Base-by-base conservation (phyloP, 345 rosid species). In the Pugionium dolabratum region DNA sequence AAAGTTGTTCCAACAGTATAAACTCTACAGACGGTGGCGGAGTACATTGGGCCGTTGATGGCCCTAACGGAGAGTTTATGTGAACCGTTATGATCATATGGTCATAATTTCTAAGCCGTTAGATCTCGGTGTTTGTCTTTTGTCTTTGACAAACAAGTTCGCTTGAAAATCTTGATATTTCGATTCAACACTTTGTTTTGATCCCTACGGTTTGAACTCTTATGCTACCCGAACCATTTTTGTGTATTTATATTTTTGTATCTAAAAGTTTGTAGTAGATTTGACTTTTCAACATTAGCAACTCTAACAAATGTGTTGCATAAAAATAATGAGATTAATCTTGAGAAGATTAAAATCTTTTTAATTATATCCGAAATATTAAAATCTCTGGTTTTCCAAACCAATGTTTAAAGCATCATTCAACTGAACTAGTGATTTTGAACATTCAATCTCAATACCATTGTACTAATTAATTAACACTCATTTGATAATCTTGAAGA, bases 71-170 rank as follows among this genome's bases (percentile, higher is more conserved):
- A 18, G 18, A 18, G 18, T 18, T 18, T 18, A 18, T 18, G 18
- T 18, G 18, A 18, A 18, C 18, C 18, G 18, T 41, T 84, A 86
- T 30, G 87, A 82, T 71, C 91, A 81, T 50, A 82, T 84, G 87
- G 80, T 79, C 45, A 85, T 81, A 80, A 79, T 79, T 73, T 83
- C 81, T 4, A 67, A 31, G 55, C 83, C 85, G 3, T 26, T 28
- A 4, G 64, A 77, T 50, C 78, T 81, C 3, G 67, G 54, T 44
- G 53, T 37, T 1, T 54, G 36, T 55, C 71, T 81, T 11, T 65
- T 70, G 3, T 11, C 10, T 31, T 62, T 77, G 77, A 79, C 82
- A 34, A 27, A n/a, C 4, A 72, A 69, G 54, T 78, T 72, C 4
- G 8, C 42, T 41, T 74, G 71, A 72, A 30, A 34, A 34, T 34